Conservation (phyloP, 2,329 filamentous ascomycete species). For the Metarhizium anisopliae region DNA sequence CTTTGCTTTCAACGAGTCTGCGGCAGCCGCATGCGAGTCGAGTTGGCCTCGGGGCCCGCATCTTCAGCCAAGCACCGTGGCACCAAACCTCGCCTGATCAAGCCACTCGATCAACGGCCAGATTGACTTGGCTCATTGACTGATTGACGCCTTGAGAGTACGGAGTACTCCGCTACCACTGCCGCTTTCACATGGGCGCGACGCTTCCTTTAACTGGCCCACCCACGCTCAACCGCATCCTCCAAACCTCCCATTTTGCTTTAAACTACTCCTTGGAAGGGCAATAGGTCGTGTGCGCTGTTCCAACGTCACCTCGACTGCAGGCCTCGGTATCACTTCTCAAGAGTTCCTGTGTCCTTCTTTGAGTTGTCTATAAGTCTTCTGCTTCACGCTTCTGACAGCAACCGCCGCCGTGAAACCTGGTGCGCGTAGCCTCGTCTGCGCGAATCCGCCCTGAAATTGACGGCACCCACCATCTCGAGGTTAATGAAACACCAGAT, state of each 20-base stretch:
- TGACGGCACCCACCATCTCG: not conserved
- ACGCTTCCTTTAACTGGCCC: slow-evolving; percentile 20
- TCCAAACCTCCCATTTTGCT: slow-evolving; percentile 15
- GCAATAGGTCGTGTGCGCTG: slow-evolving; percentile 31
- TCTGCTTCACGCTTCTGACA: not conserved
- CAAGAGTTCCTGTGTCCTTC: not conserved
- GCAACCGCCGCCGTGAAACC: not conserved
- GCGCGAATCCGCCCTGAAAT: not conserved
- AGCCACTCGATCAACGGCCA: too few species aligned
- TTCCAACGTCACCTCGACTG: slow-evolving; percentile 7
- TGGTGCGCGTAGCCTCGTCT: slow-evolving; percentile 1
- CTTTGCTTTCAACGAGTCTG: too few species aligned
- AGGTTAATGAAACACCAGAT: not conserved
- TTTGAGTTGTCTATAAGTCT: slow-evolving; percentile 2
- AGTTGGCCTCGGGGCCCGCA: too few species aligned
- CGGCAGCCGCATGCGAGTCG: too few species aligned
- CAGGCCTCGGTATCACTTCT: not conserved
- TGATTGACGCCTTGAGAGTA: not conserved
- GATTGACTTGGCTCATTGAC: too few species aligned
- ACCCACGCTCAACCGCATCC: slow-evolving; percentile 11
- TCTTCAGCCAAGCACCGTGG: too few species aligned
- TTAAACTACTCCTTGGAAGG: slow-evolving; percentile 18
- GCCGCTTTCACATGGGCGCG: slow-evolving; percentile 20
- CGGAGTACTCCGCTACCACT: not conserved
- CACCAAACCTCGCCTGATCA: too few species aligned